Percentiles rank a stretch among this genome's conserved stretches.
Evolutionary conservation across 768 basidiomycete genomes (phyloP).

Genomic region (Hericium rajendrae): DNA sequence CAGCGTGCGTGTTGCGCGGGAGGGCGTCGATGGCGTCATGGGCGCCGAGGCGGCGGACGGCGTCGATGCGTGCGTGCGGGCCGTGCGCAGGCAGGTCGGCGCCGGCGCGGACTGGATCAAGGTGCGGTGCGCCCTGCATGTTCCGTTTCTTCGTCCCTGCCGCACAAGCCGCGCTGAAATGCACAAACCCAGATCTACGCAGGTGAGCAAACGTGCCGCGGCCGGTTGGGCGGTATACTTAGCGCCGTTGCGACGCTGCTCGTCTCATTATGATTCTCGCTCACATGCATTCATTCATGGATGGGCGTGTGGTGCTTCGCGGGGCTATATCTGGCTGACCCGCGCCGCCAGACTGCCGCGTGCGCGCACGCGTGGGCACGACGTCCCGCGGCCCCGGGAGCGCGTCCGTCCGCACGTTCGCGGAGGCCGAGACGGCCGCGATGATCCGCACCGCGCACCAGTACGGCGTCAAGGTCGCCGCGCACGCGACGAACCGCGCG

Average conservation of each 20-base stretch:
- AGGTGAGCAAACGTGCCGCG: conserved; percentile 22
- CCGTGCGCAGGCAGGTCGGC: conserved; percentile 51
- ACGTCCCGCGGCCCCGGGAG: conserved; percentile 29
- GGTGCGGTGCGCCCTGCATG: conserved; percentile 21
- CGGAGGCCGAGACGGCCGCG: conserved; percentile 31
- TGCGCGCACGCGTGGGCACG: conserved; percentile 34
- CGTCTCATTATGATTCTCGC: too few species aligned
- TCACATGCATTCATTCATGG: too few species aligned
- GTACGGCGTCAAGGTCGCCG: conserved; percentile 47
- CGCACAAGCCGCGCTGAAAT: background rate
- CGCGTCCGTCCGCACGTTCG: conserved; percentile 35
- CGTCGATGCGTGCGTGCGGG: conserved; percentile 41
- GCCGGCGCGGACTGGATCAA: conserved; percentile 65
- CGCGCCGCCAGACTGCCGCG: conserved; percentile 37
- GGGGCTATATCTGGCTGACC: background rate
- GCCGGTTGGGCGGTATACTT: too few species aligned
- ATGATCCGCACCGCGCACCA: conserved; percentile 44
- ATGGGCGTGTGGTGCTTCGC: background rate
- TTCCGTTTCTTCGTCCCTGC: background rate
- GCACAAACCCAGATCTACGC: conserved; percentile 35
- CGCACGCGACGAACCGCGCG: conserved; percentile 35
- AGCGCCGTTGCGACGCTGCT: background rate
- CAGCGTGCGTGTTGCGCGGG: conserved; percentile 30
- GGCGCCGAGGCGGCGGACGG: conserved; percentile 56
- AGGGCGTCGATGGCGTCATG: conserved; percentile 46